A percentile compares a stretch with the other conserved stretches of the same genome.
Conservation (phyloP, 257 asterid genomes). For the Solanum verrucosum region DNA sequence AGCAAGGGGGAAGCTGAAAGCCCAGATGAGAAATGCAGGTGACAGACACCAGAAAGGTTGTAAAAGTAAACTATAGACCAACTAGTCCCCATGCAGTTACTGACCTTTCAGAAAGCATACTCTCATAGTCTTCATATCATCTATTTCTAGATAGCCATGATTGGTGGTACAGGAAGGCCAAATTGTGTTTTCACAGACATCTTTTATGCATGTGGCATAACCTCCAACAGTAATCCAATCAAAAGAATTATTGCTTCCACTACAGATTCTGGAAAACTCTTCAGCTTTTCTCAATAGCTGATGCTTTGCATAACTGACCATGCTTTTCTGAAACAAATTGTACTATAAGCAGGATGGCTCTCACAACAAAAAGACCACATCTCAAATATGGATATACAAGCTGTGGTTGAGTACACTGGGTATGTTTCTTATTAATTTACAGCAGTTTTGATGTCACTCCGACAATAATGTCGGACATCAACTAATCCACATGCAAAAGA, state of each 20-base stretch:
- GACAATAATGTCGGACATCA: not conserved
- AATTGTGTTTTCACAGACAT: not conserved
- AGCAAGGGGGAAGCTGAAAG: not conserved
- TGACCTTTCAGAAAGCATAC: not conserved
- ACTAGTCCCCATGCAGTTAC: not conserved
- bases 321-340: not conserved
- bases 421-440: not conserved
- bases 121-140: not conserved
- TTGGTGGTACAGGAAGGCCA: not conserved
- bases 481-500: constrained; percentile 33
- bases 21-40: not conserved
- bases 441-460: not conserved
- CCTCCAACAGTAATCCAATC: not conserved
- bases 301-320: not conserved
- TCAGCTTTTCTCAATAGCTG: not conserved
- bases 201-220: not conserved
- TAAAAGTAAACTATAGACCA: not conserved
- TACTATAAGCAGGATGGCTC: not conserved
- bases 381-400: not conserved
- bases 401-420: not conserved
- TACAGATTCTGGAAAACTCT: not conserved
- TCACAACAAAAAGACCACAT: not conserved
- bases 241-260: not conserved
- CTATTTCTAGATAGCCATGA: not conserved
- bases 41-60: not conserved